Evolutionary conservation across 176 grass and related monocot species (phyloP), one percentile per base, ranked within the genome.

Genomic region (Pontederia crassipes): DNA sequence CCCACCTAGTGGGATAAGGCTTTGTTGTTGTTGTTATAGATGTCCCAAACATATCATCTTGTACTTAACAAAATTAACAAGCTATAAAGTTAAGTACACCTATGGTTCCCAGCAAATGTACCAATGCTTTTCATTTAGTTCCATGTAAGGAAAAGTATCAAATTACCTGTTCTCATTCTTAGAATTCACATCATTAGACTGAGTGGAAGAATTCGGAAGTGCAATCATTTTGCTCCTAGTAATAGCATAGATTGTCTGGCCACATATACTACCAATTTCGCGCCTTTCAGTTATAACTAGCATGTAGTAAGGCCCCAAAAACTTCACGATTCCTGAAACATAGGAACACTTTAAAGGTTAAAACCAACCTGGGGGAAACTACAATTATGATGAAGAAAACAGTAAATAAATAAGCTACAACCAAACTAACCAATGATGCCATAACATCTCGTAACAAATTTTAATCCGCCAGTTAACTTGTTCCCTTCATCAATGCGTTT

Each of bases 221-320:
- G 79, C 81, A 58, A 91, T 27, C 73, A 81, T 85, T 81, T 65
- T 68, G 57, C 74, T 88, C 60, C 82, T 91, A n/a, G 84, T 75
- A 55, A 86, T 76, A 62, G 86, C 64, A 74, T 88, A 97, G 58
- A 97, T 76, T 11, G 75, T 75, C 80, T 97, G 86, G 47, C 79
- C 87, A 82, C 83, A 88, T 74, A 97, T 85, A 26, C 74, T 73
- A 16, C 92, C 92, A 62, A 97, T 90, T 80, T 74, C 72, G 64
- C 78, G 83, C 28, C 73, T 78, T 54, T 87, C 81, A 0, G 92
- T 97, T 70, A 97, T 82, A 70, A 97, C 74, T 73, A 91, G 57
- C 87, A 97, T 97, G 63, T 97, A 97, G 69, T 80, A 97, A 16
- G 92, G 87, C 26, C 87, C 92, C 62, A 91, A 73, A 11, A 97